phyloP scores from a whole-genome alignment of 2,329 filamentous ascomycete genomes.

The Sclerotinia glacialis region DNA sequence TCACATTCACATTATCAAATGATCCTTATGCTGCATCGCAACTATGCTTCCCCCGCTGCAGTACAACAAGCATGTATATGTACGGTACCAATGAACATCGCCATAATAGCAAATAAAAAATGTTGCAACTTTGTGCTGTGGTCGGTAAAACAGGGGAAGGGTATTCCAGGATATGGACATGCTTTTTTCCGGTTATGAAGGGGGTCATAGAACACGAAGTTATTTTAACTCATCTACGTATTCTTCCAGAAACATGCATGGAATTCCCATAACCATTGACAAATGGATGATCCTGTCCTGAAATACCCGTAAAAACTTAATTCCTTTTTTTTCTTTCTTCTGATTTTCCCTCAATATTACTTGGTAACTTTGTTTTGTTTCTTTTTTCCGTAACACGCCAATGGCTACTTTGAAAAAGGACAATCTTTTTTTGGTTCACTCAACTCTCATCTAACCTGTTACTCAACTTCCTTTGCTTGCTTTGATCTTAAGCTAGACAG shows the following conservation, averaged over 20 bases:
- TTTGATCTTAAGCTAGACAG: slow-evolving; percentile 17
- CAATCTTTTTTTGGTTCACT: slow-evolving; percentile 4
- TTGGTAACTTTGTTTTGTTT: slow-evolving; percentile 2
- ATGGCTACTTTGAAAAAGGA: neutral
- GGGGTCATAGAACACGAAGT: slow-evolving; percentile 21
- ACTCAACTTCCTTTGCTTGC: slow-evolving; percentile 13
- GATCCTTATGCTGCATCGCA: slow-evolving; percentile 6
- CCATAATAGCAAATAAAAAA: slow-evolving; percentile 17
- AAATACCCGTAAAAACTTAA: neutral
- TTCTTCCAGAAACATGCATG: slow-evolving; percentile 22
- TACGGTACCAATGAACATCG: neutral
- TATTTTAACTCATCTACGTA: slow-evolving; percentile 18
- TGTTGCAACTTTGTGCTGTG: neutral
- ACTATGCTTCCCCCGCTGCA: slow-evolving; percentile 16
- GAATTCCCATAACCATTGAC: slow-evolving; percentile 17
- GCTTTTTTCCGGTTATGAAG: slow-evolving; percentile 16
- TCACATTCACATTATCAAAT: neutral
- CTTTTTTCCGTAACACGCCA: neutral
- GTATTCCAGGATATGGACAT: slow-evolving; percentile 8
- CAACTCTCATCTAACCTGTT: slow-evolving; percentile 12
- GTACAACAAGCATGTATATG: slow-evolving; percentile 16
- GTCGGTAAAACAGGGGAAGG: slow-evolving; percentile 15
- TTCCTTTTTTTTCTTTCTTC: neutral
- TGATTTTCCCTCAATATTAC: neutral
- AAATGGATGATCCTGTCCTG: slow-evolving; percentile 6